Conservation (phyloP, 331 rosid species). For the Cydonia oblonga region DNA sequence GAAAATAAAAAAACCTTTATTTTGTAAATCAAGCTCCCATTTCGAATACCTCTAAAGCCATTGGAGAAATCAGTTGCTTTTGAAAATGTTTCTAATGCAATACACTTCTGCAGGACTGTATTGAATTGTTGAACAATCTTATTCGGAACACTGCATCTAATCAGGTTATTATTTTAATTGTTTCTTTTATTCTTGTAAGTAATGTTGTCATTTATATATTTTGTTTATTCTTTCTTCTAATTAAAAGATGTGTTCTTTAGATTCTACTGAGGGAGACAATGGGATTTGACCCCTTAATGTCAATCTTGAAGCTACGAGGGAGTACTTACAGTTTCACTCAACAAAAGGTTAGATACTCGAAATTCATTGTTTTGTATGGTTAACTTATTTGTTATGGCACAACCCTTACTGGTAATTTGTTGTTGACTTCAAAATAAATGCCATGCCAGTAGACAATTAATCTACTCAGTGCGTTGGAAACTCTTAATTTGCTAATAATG, state of each 20-base stretch:
- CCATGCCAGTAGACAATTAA: constrained; percentile 95
- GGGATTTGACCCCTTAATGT: constrained; percentile 75
- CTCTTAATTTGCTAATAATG: constrained; percentile 54
- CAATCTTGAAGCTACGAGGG: constrained; percentile 68
- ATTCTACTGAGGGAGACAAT: constrained; percentile 76
- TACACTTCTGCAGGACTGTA: constrained; percentile 54
- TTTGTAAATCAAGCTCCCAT: background rate
- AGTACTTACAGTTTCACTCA: constrained; percentile 65
- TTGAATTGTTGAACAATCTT: constrained; percentile 81
- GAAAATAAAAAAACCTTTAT: background rate
- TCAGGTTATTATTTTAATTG: constrained; percentile 52
- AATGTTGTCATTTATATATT: constrained; percentile 6
- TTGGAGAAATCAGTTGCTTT: constrained; percentile 5
- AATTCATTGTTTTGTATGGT: constrained; percentile 12
- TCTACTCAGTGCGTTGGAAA: constrained; percentile 76
- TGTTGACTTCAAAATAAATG: constrained; percentile 31
- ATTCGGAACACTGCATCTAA: constrained; percentile 62
- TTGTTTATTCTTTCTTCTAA: constrained; percentile 15
- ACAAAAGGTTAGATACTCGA: constrained; percentile 77
- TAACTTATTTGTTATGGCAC: constrained; percentile 5
- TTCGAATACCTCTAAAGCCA: background rate
- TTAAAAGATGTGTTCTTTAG: constrained; percentile 28
- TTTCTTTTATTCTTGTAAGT: background rate
- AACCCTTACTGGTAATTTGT: constrained; percentile 36
- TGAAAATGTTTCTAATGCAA: constrained; percentile 19